A percentile compares a stretch with the other conserved stretches of the same genome.
Evolutionary conservation across 2,329 filamentous ascomycete species (phyloP).

Genomic region (Trichoderma sp.): DNA sequence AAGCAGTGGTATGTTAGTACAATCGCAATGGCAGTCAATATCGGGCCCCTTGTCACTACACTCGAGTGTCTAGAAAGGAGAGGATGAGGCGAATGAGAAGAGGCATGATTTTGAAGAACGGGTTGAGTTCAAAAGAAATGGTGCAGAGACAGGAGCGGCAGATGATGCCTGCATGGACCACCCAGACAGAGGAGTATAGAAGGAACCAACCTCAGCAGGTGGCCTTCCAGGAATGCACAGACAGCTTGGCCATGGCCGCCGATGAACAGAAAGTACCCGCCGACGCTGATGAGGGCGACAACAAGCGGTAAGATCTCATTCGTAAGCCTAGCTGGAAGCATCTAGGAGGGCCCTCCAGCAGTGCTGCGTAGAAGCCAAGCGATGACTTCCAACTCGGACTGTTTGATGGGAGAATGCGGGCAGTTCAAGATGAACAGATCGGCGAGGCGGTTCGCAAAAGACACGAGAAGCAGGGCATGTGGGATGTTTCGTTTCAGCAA

Average conservation of each 20-base stretch:
- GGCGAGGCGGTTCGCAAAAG: neutral
- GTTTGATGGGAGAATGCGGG: neutral
- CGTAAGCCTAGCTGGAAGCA: slow-evolving; percentile 2
- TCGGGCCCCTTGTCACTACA: neutral
- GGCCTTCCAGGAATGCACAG: neutral
- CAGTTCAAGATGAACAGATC: neutral
- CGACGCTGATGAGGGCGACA: slow-evolving; percentile 3
- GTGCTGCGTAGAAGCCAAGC: neutral
- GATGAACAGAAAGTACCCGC: slow-evolving; percentile 3
- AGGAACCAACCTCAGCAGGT: slow-evolving; percentile 19
- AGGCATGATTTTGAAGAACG: neutral
- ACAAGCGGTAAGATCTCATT: neutral
- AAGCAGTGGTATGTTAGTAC: slow-evolving; percentile 26
- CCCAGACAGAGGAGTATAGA: neutral
- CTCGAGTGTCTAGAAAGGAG: neutral
- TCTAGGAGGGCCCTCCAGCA: neutral
- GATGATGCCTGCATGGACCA: neutral
- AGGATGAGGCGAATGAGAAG: neutral
- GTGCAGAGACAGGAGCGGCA: neutral
- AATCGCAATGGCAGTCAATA: neutral
- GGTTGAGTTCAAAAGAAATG: neutral
- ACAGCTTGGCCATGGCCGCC: neutral
- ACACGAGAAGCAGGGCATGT: neutral
- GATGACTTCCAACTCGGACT: neutral
- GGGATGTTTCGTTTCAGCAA: neutral